A percentile compares a stretch with the other conserved stretches of the same genome.
Conservation (phyloP, 805 yeast species). For the Zygoascus flipseniorum region DNA sequence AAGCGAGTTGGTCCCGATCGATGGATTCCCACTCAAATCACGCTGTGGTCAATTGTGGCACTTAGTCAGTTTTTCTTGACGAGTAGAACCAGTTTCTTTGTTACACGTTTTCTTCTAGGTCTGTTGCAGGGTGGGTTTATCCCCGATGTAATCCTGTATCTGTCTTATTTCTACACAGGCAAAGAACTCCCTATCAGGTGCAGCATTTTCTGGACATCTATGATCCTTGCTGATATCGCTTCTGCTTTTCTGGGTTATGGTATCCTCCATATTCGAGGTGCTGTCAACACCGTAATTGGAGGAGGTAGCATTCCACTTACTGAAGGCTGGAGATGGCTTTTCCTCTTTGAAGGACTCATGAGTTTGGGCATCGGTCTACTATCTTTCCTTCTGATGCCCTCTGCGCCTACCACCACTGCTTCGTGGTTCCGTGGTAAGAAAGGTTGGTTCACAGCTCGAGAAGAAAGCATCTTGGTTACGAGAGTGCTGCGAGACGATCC, state of each 20-base stretch:
- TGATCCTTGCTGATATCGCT: conserved; percentile 38
- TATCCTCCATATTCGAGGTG: conserved; percentile 42
- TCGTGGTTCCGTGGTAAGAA: conserved; percentile 40
- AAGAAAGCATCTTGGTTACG: conserved; percentile 50
- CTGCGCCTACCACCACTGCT: conserved; percentile 38
- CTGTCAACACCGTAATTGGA: not conserved
- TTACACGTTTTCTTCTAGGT: conserved; percentile 42
- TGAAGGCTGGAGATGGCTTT: conserved; percentile 58
- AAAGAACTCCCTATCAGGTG: conserved; percentile 50
- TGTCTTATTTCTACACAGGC: conserved; percentile 57
- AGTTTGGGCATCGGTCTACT: conserved; percentile 46
- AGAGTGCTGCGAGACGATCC: conserved; percentile 58
- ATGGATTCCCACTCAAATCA: conserved; percentile 55
- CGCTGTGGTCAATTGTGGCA: conserved; percentile 53
- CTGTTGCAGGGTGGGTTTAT: conserved; percentile 62
- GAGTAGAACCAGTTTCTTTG: conserved; percentile 35
- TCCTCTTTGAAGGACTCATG: conserved; percentile 53
- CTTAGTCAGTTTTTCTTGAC: conserved; percentile 41
- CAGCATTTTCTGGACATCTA: conserved; percentile 52
- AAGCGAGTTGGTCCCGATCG: conserved; percentile 56
- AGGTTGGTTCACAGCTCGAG: conserved; percentile 49
- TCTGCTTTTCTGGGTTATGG: conserved; percentile 48
- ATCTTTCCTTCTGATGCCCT: conserved; percentile 42
- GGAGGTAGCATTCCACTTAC: conserved; percentile 9
- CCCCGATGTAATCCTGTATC: conserved; percentile 54